Base-by-base conservation (phyloP, 352 stramenopile genomes). In the Phytophthora pinifolia region DNA sequence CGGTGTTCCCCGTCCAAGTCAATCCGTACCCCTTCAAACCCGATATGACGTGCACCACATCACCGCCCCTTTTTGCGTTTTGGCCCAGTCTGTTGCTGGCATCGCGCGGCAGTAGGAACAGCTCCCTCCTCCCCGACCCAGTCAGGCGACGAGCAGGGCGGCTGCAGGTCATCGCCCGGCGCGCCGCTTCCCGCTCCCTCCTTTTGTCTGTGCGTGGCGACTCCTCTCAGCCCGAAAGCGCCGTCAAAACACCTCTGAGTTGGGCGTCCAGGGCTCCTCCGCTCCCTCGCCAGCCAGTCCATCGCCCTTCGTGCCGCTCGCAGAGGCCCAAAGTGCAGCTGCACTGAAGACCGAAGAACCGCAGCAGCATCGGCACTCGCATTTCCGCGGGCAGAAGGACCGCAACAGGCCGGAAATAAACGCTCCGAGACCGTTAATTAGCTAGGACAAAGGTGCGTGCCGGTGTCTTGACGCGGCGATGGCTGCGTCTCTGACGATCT, bases 41-140 rank as follows among this genome's bases (percentile, higher is more conserved):
- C 13, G 6, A 4, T 58, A 44, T 58, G 12, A 14, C 17, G 56
- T 70, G 55, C 31, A 22, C 14, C 44, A 65, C 54, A 54, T 15
- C 29, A 53, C 9, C 36, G 12, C 10, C 38, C 7, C 42, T 17
- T 35, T 59, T 59, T 54, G 41, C 30, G 37, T 38, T 62, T 54
- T 39, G n/a, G 29, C 54, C 46, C 59, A 63, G 53, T 63, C 50
- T 66, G 49, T 62, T 70, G 56, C 45, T 45, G 52, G 43, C 56
- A 59, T 60, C 57, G 57, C 30, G 39, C 48, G 18, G 44, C 38
- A 61, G 54, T 62, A 66, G 46, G 56, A 70, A 62, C 33, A 41
- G 25, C 17, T 22, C 39, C 36, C 38, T 42, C 33, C 27, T 41
- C 34, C 22, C 30, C 46, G 41, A 27, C 33, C 25, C 30, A 37